These are phyloP conservation scores for Jamesozyma piceae DNA, from an alignment of 805 yeast species.

Conservation along the genomic window DNA sequence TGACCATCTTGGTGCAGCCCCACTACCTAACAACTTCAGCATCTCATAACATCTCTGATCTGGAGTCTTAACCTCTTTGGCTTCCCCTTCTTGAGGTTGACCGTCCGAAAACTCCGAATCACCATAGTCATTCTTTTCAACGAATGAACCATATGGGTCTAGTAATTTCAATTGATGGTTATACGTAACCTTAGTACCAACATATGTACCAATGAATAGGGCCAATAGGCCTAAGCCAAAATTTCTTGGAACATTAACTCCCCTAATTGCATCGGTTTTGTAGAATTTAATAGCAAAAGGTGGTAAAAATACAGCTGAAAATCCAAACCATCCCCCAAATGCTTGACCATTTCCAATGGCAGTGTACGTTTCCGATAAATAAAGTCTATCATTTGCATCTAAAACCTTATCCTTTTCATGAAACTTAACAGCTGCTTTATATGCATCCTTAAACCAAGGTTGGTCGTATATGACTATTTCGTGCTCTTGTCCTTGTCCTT, in stretches of 20 bases:
- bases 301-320: slow-evolving; percentile 34
- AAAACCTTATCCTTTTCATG: slow-evolving; percentile 41
- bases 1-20: slow-evolving; percentile 37
- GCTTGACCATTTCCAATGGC: slow-evolving; percentile 30
- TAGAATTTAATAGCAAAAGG: slow-evolving; percentile 35
- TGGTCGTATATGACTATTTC: slow-evolving; percentile 4
- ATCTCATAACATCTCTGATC: slow-evolving; percentile 26
- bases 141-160: slow-evolving; percentile 21
- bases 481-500: background rate
- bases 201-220: slow-evolving; percentile 30
- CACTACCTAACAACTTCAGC: slow-evolving; percentile 27
- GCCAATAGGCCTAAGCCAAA: slow-evolving; percentile 36
- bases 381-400: slow-evolving; percentile 34
- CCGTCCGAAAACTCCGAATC: slow-evolving; percentile 5
- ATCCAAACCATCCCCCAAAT: slow-evolving; percentile 34
- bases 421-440: slow-evolving; percentile 37
- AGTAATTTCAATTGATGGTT: slow-evolving; percentile 23
- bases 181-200: slow-evolving; percentile 28
- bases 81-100: background rate
- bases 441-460: slow-evolving; percentile 33
- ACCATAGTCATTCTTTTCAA: slow-evolving; percentile 9
- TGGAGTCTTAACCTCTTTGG: slow-evolving; percentile 7
- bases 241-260: slow-evolving; percentile 35
- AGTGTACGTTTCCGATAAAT: slow-evolving; percentile 33
- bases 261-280: slow-evolving; percentile 28